These are phyloP conservation scores for Starmerella cellae DNA, from an alignment of 805 yeast genomes.

Conservation along the genomic window DNA sequence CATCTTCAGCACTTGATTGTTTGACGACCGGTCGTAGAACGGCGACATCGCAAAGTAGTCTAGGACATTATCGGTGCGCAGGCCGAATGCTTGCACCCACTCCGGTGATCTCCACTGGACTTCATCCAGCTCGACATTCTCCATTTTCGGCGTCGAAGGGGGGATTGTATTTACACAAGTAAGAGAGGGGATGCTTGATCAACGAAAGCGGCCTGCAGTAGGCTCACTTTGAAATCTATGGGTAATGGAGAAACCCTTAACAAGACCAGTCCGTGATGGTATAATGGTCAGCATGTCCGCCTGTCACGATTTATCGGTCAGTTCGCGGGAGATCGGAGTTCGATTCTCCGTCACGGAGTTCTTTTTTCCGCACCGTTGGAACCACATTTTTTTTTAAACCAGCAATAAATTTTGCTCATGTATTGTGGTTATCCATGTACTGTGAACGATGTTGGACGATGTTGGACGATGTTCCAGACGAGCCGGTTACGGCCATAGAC, in stretches of 20 bases:
- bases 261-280: conserved; percentile 13
- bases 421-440: too few relatives aligned
- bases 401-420: too few relatives aligned
- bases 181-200: too few relatives aligned
- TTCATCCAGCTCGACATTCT: conserved; percentile 46
- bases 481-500: too few relatives aligned
- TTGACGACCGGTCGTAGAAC: conserved; percentile 84
- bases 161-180: too few relatives aligned
- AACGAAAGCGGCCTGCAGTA: too few relatives aligned
- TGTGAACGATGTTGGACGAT: too few relatives aligned
- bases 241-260: background rate
- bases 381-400: too few relatives aligned
- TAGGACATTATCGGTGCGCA: conserved; percentile 76
- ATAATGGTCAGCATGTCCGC: conserved; percentile 20
- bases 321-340: conserved; percentile 20
- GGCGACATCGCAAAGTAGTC: conserved; percentile 93
- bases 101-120: conserved; percentile 96
- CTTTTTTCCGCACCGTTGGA: too few relatives aligned
- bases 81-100: conserved; percentile 78
- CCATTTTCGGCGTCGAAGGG: too few relatives aligned
- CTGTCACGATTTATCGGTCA: conserved; percentile 15
- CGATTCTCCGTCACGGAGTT: conserved; percentile 19
- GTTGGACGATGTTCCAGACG: too few relatives aligned
- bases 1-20: conserved; percentile 90
- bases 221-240: too few relatives aligned